Evolutionary conservation across 2,329 filamentous ascomycete species (phyloP).

Genomic region (Aspergillus melleus): DNA sequence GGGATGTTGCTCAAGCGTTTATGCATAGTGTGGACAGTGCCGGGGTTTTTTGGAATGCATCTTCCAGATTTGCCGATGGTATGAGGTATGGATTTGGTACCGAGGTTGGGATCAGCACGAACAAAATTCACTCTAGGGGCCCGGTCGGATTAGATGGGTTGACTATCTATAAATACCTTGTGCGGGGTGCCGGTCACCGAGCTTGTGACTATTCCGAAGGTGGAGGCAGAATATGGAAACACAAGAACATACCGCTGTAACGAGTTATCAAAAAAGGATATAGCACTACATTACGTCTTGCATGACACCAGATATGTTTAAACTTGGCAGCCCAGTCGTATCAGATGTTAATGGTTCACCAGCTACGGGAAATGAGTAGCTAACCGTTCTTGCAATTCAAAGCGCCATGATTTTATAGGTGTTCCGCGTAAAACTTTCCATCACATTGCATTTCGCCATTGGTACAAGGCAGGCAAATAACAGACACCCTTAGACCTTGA

Average conservation of each 20-base stretch:
- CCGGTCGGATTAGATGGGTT: constrained; percentile 92
- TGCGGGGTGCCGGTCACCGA: constrained; percentile 80
- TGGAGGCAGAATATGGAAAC: constrained; percentile 58
- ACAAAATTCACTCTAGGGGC: constrained; percentile 94
- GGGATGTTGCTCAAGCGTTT: constrained; percentile 72
- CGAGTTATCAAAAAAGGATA: not conserved
- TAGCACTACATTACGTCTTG: not conserved
- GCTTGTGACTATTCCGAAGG: constrained; percentile 67
- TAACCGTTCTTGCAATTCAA: not conserved
- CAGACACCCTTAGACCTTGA: constrained; percentile 84
- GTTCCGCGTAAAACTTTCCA: constrained; percentile 1
- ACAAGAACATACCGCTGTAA: constrained; percentile 48
- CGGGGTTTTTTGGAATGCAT: constrained; percentile 96
- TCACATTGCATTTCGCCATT: constrained; percentile 4
- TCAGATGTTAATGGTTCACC: not conserved
- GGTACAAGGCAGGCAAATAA: constrained; percentile 4
- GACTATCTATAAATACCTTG: constrained; percentile 96
- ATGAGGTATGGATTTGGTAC: constrained; percentile 98
- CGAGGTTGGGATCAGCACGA: constrained; percentile 97
- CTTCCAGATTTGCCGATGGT: constrained; percentile 89
- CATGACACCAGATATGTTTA: not conserved
- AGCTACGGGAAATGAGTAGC: not conserved
- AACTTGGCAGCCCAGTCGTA: not conserved
- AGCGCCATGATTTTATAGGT: not conserved
- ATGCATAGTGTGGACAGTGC: constrained; percentile 83